A percentile compares a stretch with the other conserved stretches of the same genome.
phyloP scores from a whole-genome alignment of 495 filamentous ascomycete genomes.

The Penicillium salamii region DNA sequence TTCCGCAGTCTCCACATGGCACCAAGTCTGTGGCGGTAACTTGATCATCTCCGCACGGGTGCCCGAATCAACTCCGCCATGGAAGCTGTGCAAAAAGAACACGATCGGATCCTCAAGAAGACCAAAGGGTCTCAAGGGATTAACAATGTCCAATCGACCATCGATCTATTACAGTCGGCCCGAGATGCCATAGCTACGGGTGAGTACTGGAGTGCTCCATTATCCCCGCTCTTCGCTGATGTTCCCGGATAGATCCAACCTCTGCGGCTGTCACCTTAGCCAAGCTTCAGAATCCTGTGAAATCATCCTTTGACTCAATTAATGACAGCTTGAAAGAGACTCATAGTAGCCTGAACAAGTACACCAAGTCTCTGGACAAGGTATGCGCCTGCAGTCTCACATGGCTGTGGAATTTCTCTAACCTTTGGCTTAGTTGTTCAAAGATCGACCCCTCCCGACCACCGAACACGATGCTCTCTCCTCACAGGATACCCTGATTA shows the following conservation, averaged over 20 bases:
- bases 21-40: slow-evolving; percentile 24
- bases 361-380: slow-evolving; percentile 80
- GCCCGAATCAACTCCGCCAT: slow-evolving; percentile 36
- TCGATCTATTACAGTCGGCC: slow-evolving; percentile 70
- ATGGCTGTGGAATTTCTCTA: background rate
- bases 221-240: slow-evolving; percentile 9
- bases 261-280: slow-evolving; percentile 68
- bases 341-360: slow-evolving; percentile 71
- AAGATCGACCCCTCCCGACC: slow-evolving; percentile 68
- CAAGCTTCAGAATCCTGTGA: slow-evolving; percentile 80
- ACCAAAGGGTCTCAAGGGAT: slow-evolving; percentile 68
- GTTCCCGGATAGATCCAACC: slow-evolving; percentile 56
- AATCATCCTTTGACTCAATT: slow-evolving; percentile 71
- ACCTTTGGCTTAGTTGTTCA: slow-evolving; percentile 59
- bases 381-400: slow-evolving; percentile 35
- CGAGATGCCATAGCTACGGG: slow-evolving; percentile 66
- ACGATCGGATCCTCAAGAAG: slow-evolving; percentile 64
- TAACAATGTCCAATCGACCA: slow-evolving; percentile 73
- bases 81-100: slow-evolving; percentile 71
- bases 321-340: slow-evolving; percentile 78
- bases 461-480: slow-evolving; percentile 81
- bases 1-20: slow-evolving; percentile 10
- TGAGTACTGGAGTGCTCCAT: slow-evolving; percentile 43
- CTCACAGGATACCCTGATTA: slow-evolving; percentile 71
- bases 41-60: slow-evolving; percentile 19